These are phyloP conservation scores for Lasiodiplodia hormozganensis DNA, from an alignment of 2,329 filamentous ascomycete species.

Conservation along the genomic window DNA sequence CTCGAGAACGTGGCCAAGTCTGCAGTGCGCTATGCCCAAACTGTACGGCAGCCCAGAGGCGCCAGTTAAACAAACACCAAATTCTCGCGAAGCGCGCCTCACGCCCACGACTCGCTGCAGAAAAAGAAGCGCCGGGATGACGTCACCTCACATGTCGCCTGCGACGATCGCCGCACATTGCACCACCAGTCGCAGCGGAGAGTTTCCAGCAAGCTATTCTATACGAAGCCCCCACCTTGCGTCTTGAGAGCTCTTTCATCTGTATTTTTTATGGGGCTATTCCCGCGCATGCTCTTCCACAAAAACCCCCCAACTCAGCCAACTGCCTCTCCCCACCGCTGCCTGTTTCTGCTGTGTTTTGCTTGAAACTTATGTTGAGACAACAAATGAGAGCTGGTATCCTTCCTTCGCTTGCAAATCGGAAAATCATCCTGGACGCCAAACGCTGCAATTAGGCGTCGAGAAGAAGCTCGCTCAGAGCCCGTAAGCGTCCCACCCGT, in stretches of 20 bases:
- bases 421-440: constrained; percentile 22
- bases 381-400: constrained; percentile 30
- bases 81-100: background rate
- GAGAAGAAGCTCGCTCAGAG: constrained; percentile 48
- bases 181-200: background rate
- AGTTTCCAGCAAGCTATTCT: constrained; percentile 16
- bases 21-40: constrained; percentile 20
- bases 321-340: constrained; percentile 5
- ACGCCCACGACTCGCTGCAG: background rate
- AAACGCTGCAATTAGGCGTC: constrained; percentile 19
- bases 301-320: background rate
- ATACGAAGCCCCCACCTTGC: constrained; percentile 2
- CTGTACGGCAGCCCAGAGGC: constrained; percentile 6
- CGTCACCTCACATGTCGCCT: constrained; percentile 16
- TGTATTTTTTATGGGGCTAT: constrained; percentile 15
- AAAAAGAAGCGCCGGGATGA: background rate
- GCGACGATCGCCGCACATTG: background rate
- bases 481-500: constrained; percentile 73
- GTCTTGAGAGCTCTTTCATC: constrained; percentile 1
- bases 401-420: constrained; percentile 26
- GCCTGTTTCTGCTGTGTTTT: constrained; percentile 19
- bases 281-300: constrained; percentile 16
- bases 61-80: constrained; percentile 17
- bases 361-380: constrained; percentile 19
- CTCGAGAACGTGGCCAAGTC: constrained; percentile 23